These are phyloP conservation scores for Acanthamoeba sp. DNA, from an alignment of 208 protist species.

Conservation along the genomic window DNA sequence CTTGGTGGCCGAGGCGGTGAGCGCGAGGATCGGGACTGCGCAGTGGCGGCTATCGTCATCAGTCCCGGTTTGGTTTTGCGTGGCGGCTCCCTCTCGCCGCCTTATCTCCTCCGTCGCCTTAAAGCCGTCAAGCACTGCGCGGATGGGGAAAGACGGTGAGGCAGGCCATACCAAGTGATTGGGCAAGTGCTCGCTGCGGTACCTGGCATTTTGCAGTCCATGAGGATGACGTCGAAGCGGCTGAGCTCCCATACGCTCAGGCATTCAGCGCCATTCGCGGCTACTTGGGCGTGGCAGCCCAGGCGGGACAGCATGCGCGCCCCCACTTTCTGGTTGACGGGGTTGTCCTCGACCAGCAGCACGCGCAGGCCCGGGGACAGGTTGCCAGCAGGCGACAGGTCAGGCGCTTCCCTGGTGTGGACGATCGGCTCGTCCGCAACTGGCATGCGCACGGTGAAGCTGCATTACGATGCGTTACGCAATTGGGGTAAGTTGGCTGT, in stretches of 20 bases:
- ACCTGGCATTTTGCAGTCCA: slow-evolving; percentile 13
- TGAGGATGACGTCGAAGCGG: slow-evolving; percentile 10
- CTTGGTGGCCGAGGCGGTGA: neutral
- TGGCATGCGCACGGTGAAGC: no score
- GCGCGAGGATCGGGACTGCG: neutral
- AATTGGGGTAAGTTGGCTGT: no score
- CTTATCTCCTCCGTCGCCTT: neutral
- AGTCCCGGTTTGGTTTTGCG: no score
- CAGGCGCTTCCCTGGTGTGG: no score
- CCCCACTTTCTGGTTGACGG: neutral
- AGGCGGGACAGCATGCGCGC: neutral
- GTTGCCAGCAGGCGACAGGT: no score
- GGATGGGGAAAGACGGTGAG: no score
- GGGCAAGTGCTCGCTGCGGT: no score
- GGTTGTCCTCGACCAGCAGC: slow-evolving; percentile 21
- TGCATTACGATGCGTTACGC: no score
- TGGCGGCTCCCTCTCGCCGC: no score
- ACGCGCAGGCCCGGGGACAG: neutral
- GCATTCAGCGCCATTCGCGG: neutral
- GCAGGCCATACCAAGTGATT: no score
- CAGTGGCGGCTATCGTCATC: neutral
- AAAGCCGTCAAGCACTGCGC: slow-evolving; percentile 19
- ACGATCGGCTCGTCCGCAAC: no score
- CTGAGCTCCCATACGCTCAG: neutral
- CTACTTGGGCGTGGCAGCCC: neutral